These are phyloP conservation scores for Lophiostoma macrostomum DNA, from an alignment of 495 filamentous ascomycete genomes.

Conservation along the genomic window DNA sequence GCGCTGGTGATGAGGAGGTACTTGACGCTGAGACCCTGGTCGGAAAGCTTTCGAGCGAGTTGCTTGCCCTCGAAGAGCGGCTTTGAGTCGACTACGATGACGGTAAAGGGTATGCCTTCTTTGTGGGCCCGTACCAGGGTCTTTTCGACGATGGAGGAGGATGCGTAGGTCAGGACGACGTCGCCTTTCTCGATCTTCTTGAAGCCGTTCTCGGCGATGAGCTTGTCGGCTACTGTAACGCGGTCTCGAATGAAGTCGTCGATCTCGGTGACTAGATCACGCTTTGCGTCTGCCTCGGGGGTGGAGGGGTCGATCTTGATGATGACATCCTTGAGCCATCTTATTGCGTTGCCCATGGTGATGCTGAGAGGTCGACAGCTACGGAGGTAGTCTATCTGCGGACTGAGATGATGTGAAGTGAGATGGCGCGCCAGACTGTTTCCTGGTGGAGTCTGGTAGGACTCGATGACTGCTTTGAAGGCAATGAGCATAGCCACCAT, in stretches of 20 bases:
- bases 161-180: constrained; percentile 84
- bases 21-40: constrained; percentile 67
- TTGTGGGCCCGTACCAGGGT: constrained; percentile 69
- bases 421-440: constrained; percentile 86
- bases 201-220: constrained; percentile 72
- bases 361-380: constrained; percentile 90
- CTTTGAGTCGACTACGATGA: constrained; percentile 80
- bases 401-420: constrained; percentile 83
- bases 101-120: constrained; percentile 69
- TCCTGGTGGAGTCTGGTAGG: constrained; percentile 80
- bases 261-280: constrained; percentile 70
- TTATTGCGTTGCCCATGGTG: constrained; percentile 92
- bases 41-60: constrained; percentile 64
- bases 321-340: constrained; percentile 85
- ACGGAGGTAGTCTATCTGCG: constrained; percentile 90
- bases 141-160: constrained; percentile 78
- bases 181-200: constrained; percentile 74
- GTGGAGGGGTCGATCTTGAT: constrained; percentile 78
- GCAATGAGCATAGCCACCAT: constrained; percentile 83
- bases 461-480: constrained; percentile 87
- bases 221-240: constrained; percentile 78
- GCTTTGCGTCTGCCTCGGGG: constrained; percentile 74
- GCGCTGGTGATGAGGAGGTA: constrained; percentile 78
- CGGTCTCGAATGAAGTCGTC: constrained; percentile 88
- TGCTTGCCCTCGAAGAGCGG: constrained; percentile 77